A percentile compares a stretch with the other conserved stretches of the same genome.
These are phyloP conservation scores for Stromatinia cepivora DNA, from an alignment of 2,329 filamentous ascomycete genomes.

Conservation along the genomic window DNA sequence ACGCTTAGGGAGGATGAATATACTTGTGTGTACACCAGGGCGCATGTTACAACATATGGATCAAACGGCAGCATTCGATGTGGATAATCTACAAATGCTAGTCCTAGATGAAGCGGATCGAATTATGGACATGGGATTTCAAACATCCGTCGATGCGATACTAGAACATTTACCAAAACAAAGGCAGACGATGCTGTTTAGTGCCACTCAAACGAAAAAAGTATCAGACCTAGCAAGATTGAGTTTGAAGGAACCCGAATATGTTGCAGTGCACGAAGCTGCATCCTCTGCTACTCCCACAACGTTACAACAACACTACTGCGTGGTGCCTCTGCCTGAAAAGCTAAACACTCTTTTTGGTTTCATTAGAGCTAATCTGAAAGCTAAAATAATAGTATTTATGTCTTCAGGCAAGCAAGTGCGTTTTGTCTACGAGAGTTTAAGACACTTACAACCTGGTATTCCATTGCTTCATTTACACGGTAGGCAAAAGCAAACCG, in stretches of 20 bases:
- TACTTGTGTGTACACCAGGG: constrained; percentile 91
- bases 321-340: constrained; percentile 78
- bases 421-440: constrained; percentile 90
- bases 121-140: constrained; percentile 97
- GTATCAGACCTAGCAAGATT: constrained; percentile 89
- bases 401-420: constrained; percentile 95
- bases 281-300: constrained; percentile 77
- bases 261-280: constrained; percentile 88
- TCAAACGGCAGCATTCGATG: constrained; percentile 86
- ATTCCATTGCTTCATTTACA: constrained; percentile 91
- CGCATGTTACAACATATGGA: constrained; percentile 95
- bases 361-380: constrained; percentile 87
- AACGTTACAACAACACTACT: constrained; percentile 86
- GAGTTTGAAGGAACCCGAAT: constrained; percentile 87
- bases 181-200: constrained; percentile 91
- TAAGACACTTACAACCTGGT: constrained; percentile 90
- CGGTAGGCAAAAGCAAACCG: constrained; percentile 88
- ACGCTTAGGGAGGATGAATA: constrained; percentile 88
- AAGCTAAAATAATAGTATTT: constrained; percentile 94
- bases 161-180: constrained; percentile 84
- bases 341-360: constrained; percentile 92
- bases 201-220: constrained; percentile 91
- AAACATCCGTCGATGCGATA: constrained; percentile 85
- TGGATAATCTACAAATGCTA: constrained; percentile 87
- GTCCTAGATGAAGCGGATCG: constrained; percentile 95